Conservation (phyloP, 2,329 filamentous ascomycete genomes). For the Colletotrichum tropicicola region DNA sequence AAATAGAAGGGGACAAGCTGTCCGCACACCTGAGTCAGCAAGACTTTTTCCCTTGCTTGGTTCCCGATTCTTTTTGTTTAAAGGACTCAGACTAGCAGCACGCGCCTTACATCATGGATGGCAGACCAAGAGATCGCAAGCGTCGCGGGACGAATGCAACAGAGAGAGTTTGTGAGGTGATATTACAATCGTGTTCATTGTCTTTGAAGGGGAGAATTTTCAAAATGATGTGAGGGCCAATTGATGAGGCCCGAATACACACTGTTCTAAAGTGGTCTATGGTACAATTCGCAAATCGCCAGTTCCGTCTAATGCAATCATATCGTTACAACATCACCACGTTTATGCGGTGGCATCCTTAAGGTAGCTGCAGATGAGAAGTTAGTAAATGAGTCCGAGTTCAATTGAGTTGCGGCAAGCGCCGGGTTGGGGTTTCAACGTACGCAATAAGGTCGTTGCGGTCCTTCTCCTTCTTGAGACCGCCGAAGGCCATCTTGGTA, state of each 20-base stretch:
- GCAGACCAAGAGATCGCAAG: too few relatives aligned
- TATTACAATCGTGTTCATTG: conserved; percentile 15
- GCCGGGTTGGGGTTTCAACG: conserved; percentile 47
- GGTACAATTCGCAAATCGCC: conserved; percentile 36
- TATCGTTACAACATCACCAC: conserved; percentile 32
- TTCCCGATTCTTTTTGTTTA: too few relatives aligned
- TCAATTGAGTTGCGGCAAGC: neutral
- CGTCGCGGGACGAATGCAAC: too few relatives aligned
- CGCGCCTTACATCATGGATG: too few relatives aligned
- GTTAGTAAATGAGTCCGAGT: conserved; percentile 35
- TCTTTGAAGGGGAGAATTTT: conserved; percentile 29
- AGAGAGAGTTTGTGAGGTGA: neutral
- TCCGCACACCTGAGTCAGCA: too few relatives aligned
- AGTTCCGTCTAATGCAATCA: conserved; percentile 40
- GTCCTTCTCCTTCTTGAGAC: conserved; percentile 99
- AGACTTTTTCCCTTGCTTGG: too few relatives aligned
- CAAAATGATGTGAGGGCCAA: conserved; percentile 11
- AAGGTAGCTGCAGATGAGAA: conserved; percentile 64
- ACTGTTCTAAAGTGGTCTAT: conserved; percentile 39
- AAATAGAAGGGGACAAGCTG: too few relatives aligned
- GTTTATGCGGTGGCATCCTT: conserved; percentile 75
- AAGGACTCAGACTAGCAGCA: too few relatives aligned
- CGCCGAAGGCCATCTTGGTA: conserved; percentile 99
- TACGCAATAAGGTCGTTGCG: conserved; percentile 98
- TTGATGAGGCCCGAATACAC: conserved; percentile 18